Conservation (phyloP, 345 rosid genomes). For the Odontarrhena argentea region DNA sequence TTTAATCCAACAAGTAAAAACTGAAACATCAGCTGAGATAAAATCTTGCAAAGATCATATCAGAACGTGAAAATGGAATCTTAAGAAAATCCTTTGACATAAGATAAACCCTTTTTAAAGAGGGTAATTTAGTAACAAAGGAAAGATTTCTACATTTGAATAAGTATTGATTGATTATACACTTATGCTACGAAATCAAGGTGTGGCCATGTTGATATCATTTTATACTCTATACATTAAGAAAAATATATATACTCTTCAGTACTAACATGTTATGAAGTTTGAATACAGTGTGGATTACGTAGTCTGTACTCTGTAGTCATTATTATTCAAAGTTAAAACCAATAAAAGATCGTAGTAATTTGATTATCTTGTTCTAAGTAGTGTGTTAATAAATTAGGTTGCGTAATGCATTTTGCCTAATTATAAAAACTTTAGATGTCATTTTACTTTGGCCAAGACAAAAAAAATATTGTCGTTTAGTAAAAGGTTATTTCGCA, state of each 20-base stretch:
- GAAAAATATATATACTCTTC: background rate
- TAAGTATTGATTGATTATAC: background rate
- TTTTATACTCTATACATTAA: background rate
- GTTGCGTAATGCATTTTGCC: constrained; percentile 16
- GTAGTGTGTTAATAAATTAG: constrained; percentile 6
- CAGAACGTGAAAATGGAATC: constrained; percentile 24
- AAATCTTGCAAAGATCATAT: constrained; percentile 7
- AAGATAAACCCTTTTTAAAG: background rate
- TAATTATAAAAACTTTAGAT: background rate
- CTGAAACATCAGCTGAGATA: background rate
- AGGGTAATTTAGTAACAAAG: background rate
- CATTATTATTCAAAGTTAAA: background rate
- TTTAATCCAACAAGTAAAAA: background rate
- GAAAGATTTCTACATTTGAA: background rate
- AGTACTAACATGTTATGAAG: background rate
- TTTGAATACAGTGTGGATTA: constrained; percentile 10
- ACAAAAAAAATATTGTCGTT: background rate
- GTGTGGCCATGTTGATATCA: constrained; percentile 3
- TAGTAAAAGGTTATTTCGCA: background rate
- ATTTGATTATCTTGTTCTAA: background rate
- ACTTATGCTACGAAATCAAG: background rate
- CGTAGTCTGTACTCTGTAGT: background rate
- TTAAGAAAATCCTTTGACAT: background rate
- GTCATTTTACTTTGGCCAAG: too few relatives aligned
- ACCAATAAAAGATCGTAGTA: background rate